A percentile compares a stretch with the other conserved stretches of the same genome.
These are phyloP conservation scores for Puya raimondii DNA, from an alignment of 176 grass and related monocot genomes.

Conservation along the genomic window DNA sequence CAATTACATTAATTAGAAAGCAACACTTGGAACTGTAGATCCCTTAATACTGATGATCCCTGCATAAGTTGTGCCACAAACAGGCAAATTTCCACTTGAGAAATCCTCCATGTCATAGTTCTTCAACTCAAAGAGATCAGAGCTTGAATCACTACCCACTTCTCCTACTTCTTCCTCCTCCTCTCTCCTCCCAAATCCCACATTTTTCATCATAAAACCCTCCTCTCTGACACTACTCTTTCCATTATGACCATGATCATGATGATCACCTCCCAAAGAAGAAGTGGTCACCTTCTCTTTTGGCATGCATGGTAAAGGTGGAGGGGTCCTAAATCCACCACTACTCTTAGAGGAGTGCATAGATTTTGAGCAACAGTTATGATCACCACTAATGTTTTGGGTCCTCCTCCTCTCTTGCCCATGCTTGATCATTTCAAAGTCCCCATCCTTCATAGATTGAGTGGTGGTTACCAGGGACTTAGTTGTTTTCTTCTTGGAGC, in stretches of 20 bases:
- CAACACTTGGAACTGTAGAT: not conserved
- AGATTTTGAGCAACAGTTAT: not conserved
- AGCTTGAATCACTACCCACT: slow-evolving; percentile 1
- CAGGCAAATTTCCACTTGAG: not conserved
- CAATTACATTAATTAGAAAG: not conserved
- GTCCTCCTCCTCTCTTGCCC: not conserved
- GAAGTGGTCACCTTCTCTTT: too few relatives aligned
- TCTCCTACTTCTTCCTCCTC: not conserved
- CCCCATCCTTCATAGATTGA: too few relatives aligned
- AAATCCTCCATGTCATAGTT: not conserved
- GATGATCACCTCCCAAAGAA: not conserved
- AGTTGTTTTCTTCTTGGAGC: not conserved
- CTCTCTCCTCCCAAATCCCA: not conserved
- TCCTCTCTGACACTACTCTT: too few relatives aligned
- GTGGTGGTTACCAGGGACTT: not conserved
- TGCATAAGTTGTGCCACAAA: not conserved
- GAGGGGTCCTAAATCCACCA: too few relatives aligned
- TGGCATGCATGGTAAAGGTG: too few relatives aligned
- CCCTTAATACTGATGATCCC: not conserved
- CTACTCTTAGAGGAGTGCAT: too few relatives aligned
- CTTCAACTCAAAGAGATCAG: slow-evolving; percentile 1
- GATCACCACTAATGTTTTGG: not conserved
- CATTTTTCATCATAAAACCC: too few relatives aligned
- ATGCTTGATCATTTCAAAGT: not conserved
- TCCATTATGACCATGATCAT: not conserved